phyloP scores from a whole-genome alignment of 2,329 filamentous ascomycete species.

The Stachybotrys chartarum region DNA sequence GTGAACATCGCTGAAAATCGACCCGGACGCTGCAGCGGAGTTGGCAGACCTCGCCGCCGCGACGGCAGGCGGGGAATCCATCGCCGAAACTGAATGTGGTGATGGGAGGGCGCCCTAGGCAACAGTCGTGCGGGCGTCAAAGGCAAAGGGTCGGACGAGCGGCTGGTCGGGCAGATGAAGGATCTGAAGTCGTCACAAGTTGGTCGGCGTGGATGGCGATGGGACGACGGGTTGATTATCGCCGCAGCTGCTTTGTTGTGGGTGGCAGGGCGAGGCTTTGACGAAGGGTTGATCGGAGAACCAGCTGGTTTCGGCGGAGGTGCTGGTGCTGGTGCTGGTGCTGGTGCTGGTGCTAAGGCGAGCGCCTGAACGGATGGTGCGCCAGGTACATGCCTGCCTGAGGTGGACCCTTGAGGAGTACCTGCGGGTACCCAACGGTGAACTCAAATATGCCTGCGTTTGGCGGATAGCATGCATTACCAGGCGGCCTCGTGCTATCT shows the following conservation, averaged over 20 bases:
- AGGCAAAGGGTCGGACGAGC: too few relatives aligned
- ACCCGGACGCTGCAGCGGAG: conserved; percentile 6
- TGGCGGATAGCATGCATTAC: not conserved
- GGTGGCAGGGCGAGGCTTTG: not conserved
- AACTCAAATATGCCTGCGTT: not conserved
- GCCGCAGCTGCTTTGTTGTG: not conserved
- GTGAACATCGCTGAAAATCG: not conserved
- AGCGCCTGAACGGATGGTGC: not conserved
- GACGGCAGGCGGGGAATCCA: not conserved
- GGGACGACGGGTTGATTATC: not conserved
- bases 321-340: not conserved
- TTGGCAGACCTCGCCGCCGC: conserved; percentile 14
- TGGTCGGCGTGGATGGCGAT: not conserved
- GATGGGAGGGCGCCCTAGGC: not conserved
- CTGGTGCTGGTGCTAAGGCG: not conserved
- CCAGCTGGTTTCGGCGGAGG: too few relatives aligned
- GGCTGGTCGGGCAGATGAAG: too few relatives aligned
- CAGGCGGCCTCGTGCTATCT: not conserved
- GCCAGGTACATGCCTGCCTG: not conserved
- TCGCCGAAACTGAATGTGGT: not conserved
- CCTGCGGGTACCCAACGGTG: not conserved
- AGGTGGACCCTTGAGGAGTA: not conserved
- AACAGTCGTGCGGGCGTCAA: not conserved
- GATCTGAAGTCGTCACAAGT: too few relatives aligned
- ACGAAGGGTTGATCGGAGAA: not conserved